These are phyloP conservation scores for Oryza nivara DNA, from an alignment of 176 grass and related monocot genomes.

Conservation along the genomic window DNA sequence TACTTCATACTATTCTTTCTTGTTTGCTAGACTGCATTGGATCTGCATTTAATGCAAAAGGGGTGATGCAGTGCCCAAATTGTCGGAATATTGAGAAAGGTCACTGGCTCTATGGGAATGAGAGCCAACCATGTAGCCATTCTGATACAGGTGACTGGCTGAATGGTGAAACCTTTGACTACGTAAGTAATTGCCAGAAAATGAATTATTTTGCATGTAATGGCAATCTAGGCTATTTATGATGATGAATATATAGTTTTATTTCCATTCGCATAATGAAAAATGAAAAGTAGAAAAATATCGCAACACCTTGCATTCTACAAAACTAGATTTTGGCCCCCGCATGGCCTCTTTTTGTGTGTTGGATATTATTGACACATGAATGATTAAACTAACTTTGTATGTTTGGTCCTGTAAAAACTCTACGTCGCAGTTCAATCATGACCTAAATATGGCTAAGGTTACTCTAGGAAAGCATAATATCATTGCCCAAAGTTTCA, in stretches of 20 bases:
- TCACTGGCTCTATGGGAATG: conserved; percentile 43
- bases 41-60: conserved; percentile 82
- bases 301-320: neutral
- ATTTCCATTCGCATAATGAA: neutral
- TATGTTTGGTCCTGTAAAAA: neutral
- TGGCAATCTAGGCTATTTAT: neutral
- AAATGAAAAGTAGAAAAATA: neutral
- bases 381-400: neutral
- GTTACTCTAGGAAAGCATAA: neutral
- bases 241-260: neutral
- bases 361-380: too few relatives aligned
- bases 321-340: neutral
- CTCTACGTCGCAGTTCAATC: neutral
- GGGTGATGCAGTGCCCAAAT: conserved; percentile 61
- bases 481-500: neutral
- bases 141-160: conserved; percentile 50
- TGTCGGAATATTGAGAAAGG: conserved; percentile 61
- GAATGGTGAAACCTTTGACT: conserved; percentile 41
- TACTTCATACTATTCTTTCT: neutral
- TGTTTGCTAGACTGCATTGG: conserved; percentile 66
- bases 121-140: conserved; percentile 20
- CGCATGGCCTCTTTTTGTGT: neutral
- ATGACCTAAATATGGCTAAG: neutral
- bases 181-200: conserved; percentile 33
- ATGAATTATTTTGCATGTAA: neutral